Base-by-base conservation (phyloP, 2,329 filamentous ascomycete species). In the Incumbomyces lentus region DNA sequence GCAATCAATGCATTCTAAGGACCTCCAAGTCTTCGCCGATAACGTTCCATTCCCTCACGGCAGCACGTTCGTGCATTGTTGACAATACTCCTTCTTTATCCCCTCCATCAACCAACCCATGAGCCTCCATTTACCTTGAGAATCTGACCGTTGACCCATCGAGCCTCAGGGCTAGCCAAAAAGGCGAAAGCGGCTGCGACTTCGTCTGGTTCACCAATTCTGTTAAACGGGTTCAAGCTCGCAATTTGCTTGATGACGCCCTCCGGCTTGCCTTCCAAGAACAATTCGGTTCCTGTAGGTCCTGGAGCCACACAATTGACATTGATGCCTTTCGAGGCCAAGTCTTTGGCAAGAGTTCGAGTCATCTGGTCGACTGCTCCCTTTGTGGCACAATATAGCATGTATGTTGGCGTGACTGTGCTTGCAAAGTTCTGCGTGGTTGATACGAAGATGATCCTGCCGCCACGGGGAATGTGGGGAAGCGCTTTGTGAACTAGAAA, bases 301-400 rank as follows among this genome's bases (percentile, higher is more conserved):
- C 73, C 74, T 0, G 74, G 74, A 0, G 73, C 69, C 13, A 76
- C 59, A 8, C 63, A 64, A 53, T 78, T 77, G 11, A 76, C 73
- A 11, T 54, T 60, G 58, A 79, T 74, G 22, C 70, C 70, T 53
- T 68, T 72, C 14, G 39, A 47, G 12, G 49, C 45, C 17, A 79
- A 67, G 44, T 78, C 75, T 59, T 78, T 79, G 37, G 72, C 68
- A 49, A 79, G 59, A 2, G 72, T 62, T 10, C 75, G 69, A 0
- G 70, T 70, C 64, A 80, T 71, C 59, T 79, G 74, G 59, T 81
- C 76, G 34, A 81, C 68, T 7, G 76, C 74, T 40, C 75, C 77
- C 56, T 81, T 81, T 36, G 72, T 75, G 0, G 70, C 63, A 8
- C 65, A 66, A 58, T 81, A 81, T 7, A 76, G 64, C 13, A 73